Conservation (phyloP, 768 basidiomycete species). For the Amanita polypyramis region DNA sequence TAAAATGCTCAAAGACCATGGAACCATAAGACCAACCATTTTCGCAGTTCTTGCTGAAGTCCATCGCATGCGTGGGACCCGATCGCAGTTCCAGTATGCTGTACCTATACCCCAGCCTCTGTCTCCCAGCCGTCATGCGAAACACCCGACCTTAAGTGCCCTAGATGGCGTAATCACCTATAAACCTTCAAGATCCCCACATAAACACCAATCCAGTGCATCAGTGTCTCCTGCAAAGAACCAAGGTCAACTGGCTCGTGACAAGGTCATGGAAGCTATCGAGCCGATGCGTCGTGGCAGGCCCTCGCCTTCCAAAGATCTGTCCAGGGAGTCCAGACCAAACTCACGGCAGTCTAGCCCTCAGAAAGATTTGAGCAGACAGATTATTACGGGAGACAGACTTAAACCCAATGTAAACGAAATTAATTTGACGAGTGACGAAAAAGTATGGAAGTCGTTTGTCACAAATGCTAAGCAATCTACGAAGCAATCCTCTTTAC, state of each 20-base stretch:
- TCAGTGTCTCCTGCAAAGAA: conserved; percentile 23
- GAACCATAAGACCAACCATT: conserved; percentile 73
- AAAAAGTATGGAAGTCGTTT: conserved; percentile 3
- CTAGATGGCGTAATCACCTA: conserved; percentile 22
- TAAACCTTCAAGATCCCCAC: conserved; percentile 8
- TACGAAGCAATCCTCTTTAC: conserved; percentile 6
- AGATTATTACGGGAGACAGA: conserved; percentile 8
- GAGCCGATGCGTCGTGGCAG: conserved; percentile 71
- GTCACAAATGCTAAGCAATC: conserved; percentile 3
- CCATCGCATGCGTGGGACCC: conserved; percentile 81
- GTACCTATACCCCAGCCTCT: conserved; percentile 39
- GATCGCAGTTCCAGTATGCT: conserved; percentile 65
- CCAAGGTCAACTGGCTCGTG: conserved; percentile 58
- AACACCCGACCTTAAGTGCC: conserved; percentile 15
- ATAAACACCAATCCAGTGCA: conserved; percentile 11
- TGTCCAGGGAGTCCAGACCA: conserved; percentile 18
- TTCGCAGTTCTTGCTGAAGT: conserved; percentile 81
- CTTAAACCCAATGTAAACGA: background rate
- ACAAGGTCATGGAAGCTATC: conserved; percentile 71
- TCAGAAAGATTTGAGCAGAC: conserved; percentile 19
- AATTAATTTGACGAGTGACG: conserved; percentile 4
- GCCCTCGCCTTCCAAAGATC: conserved; percentile 29
- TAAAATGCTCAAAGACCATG: conserved; percentile 90
- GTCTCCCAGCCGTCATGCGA: conserved; percentile 26
- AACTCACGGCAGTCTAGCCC: conserved; percentile 25